Evolutionary conservation across 2,329 filamentous ascomycete species (phyloP).

Genomic region (Orbilia quercus): DNA sequence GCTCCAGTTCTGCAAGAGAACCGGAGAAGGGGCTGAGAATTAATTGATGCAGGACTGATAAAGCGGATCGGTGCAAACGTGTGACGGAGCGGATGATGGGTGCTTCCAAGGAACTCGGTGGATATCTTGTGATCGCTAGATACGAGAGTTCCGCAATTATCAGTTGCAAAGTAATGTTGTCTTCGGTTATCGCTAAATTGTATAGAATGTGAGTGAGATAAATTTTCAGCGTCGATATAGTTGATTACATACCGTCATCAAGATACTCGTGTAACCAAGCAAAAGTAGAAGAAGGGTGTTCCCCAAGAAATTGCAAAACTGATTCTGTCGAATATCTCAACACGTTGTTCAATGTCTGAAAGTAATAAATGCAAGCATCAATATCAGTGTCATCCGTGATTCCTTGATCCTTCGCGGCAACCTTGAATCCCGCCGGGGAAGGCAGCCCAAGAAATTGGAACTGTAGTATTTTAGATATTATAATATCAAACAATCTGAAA

Average conservation of each 20-base stretch:
- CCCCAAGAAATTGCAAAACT: conserved; percentile 31
- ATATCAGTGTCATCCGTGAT: conserved; percentile 74
- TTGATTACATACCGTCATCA: conserved; percentile 54
- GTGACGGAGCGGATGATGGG: conserved; percentile 68
- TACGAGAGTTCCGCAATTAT: conserved; percentile 70
- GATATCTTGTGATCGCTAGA: conserved; percentile 73
- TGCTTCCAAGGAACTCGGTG: conserved; percentile 58
- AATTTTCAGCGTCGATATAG: conserved; percentile 64
- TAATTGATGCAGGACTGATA: conserved; percentile 77
- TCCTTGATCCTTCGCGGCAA: conserved; percentile 55
- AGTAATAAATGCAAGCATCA: conserved; percentile 80
- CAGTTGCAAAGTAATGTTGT: conserved; percentile 73
- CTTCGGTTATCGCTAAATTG: conserved; percentile 62
- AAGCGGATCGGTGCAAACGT: conserved; percentile 76
- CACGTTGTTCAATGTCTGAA: conserved; percentile 79
- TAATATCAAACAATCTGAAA: conserved; percentile 71
- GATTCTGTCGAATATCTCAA: conserved; percentile 67
- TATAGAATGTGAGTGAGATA: not conserved
- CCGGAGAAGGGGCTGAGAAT: conserved; percentile 73
- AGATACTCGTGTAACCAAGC: conserved; percentile 49
- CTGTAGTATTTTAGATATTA: conserved; percentile 70
- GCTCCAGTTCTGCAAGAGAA: conserved; percentile 71
- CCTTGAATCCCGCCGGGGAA: conserved; percentile 59
- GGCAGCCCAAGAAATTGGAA: conserved; percentile 67
- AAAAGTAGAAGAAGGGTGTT: conserved; percentile 27